Base-by-base conservation (phyloP, 805 yeast species). In the Candida loeiensis region DNA sequence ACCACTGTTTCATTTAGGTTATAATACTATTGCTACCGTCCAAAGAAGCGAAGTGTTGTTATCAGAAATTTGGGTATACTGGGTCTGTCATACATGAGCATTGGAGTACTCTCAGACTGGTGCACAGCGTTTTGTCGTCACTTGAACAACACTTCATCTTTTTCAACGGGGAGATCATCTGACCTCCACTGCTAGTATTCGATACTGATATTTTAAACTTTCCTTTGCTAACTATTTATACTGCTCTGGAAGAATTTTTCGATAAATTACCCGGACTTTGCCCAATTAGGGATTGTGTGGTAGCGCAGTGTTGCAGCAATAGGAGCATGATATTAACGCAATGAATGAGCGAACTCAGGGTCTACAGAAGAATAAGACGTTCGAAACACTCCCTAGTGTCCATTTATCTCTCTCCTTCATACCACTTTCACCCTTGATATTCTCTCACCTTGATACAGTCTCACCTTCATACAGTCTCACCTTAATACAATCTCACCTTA, bases 111-210 rank as follows among this genome's bases (percentile, higher is more conserved):
- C 33, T 69, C 74, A 66, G 74, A 68, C 73, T 69, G 74, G 74
- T 69, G 74, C 74, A 69, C 74, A 69, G 74, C 74, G 69, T 62
- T 56, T 63, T 64, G 71, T 69, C 72, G 52, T 69, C 74, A 63
- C 58, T 39, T 58, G 28, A 40, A 32, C 41, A 27, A 37, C 27
- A 38, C 36, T 45, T 36, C 35, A 29, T 29, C 25, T 44, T 35
- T 44, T 47, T 34, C 34, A 37, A 40, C 37, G 30, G 17, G 37
- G 40, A 47, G 46, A 39, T 47, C 46, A 25, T 37, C 50, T 16
- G 46, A 47, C 48, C 45, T 47, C 41, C 28, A 27, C 12, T 19
- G 27, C 13, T 6, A 11, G 27, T 2, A 13, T 15, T 12, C 17
- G 12, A 28, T 24, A 13, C 22, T 33, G 19, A n/a, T 21, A n/a